Base-by-base conservation (phyloP, 805 yeast genomes). In the Debaryomyces tyrocola region DNA sequence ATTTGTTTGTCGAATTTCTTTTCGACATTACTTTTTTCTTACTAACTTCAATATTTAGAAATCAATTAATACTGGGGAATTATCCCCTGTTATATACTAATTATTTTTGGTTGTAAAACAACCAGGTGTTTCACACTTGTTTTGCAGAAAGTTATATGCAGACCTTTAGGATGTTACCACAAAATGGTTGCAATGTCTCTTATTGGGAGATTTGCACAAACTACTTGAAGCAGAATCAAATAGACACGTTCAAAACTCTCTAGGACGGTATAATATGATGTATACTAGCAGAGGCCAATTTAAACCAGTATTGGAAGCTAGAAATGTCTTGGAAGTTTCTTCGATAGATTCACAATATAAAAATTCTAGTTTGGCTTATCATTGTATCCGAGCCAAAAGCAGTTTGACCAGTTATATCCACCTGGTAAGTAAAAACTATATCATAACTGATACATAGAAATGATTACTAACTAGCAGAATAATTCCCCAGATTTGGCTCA, bases 161-260 rank as follows among this genome's bases (percentile, higher is more conserved):
- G 39, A n/a, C 33, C 36, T 14, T 18, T 15, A n/a, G 7, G 4
- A 10, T 24, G 34, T 11, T 18, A 33, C 38, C 49, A 42, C 45
- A 46, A 43, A 45, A 37, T 46, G 49, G 49, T 45, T 46, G 49
- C 49, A 31, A 31, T 31, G 14, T 8, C 17, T 31, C 17, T 31
- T 9, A 31, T 31, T 14, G 14, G 14, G 34, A 31, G 17, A 31
- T 31, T 24, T 31, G 34, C 34, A 31, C 34, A 31, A 31, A 31
- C 34, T 31, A 11, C 34, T 12, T 31, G 34, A 31, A 31, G 34
- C 17, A 31, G 27, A 24, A 24, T 5, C 10, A 24, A 17, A 7
- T 3, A 24, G 27, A 24, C 3, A 7, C 10, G 10, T 24, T 24
- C 27, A 24, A 24, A 24, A 6, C 10, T 9, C 27, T 6, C 10